A percentile compares a stretch with the other conserved stretches of the same genome.
These are phyloP conservation scores for Fusarium coffeatum DNA, from an alignment of 2,329 filamentous ascomycete genomes.

Conservation along the genomic window DNA sequence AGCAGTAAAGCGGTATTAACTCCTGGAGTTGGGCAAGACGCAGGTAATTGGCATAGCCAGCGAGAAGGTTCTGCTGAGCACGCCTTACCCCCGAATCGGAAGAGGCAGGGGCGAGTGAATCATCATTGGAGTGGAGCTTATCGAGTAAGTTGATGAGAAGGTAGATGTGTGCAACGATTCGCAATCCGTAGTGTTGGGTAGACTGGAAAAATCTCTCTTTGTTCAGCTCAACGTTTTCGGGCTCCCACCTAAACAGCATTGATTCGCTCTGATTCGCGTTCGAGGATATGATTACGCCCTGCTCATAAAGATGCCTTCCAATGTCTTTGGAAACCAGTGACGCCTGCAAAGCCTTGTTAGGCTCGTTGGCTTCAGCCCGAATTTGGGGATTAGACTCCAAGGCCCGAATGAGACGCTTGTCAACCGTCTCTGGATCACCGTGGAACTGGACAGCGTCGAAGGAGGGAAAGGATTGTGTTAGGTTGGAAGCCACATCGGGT, in stretches of 20 bases:
- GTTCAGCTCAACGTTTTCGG: constrained; percentile 51
- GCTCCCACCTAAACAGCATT: constrained; percentile 43
- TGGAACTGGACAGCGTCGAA: constrained; percentile 75
- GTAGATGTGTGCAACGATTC: constrained; percentile 75
- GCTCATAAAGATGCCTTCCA: constrained; percentile 67
- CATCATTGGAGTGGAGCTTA: constrained; percentile 57
- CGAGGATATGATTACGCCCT: constrained; percentile 59
- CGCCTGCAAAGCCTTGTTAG: constrained; percentile 81
- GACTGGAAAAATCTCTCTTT: constrained; percentile 64
- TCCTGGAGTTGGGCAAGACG: constrained; percentile 78
- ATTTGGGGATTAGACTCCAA: constrained; percentile 69
- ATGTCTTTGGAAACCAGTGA: constrained; percentile 76
- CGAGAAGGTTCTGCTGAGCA: constrained; percentile 79
- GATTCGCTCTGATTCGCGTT: constrained; percentile 43
- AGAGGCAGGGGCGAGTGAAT: constrained; percentile 19
- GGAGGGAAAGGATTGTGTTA: constrained; percentile 69
- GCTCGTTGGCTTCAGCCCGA: constrained; percentile 68
- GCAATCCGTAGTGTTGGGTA: constrained; percentile 71
- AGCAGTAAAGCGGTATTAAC: constrained; percentile 88
- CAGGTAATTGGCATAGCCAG: constrained; percentile 84
- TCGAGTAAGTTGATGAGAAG: constrained; percentile 75
- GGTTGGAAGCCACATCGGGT: constrained; percentile 62
- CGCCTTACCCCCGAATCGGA: constrained; percentile 49
- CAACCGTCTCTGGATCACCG: constrained; percentile 64
- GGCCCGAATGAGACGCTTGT: constrained; percentile 68